Base-by-base conservation (phyloP, 192 early-diverging fungal species). In the Neocallimastix lanati region DNA sequence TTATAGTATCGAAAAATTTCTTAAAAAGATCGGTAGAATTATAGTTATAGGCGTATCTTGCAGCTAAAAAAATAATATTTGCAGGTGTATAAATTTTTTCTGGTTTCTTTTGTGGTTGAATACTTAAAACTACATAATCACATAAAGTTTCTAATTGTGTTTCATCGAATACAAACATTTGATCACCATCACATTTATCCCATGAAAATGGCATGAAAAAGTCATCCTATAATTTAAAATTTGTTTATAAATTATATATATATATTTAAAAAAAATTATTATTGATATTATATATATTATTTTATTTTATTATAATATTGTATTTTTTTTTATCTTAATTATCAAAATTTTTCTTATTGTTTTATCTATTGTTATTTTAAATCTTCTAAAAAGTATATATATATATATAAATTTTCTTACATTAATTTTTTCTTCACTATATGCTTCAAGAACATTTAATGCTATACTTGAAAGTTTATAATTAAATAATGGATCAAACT, bases 81-180 rank as follows among this genome's bases (percentile, higher is more conserved):
- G 96, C 95, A 3, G 94, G 78, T 84, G 84, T 80, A n/a, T 58
- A 28, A 0, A 27, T 28, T n/a, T 83, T 58, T n/a, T 78, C 80
- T 40, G 77, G 21, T 36, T 82, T 78, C 7, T 30, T 36, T 28
- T 86, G 85, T 81, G 88, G 50, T 67, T 67, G 50, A n/a, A 67
- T 67, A 87, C 38, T 85, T 86, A 30, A 87, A 85, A 0, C 93
- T 91, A 78, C 87, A 86, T 29, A 79, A 79, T 29, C 38, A 76
- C 79, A 40, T 30, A 58, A 95, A 88, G 30, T 89, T 85, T 25
- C 85, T 88, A 80, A 98, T 88, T 25, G 91, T 29, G 90, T 86
- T 78, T 87, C 88, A 78, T 92, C 91, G 83, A 96, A 95, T n/a
- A 97, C 96, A 86, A 95, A 92, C 96, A 98, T 98, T 84, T 98